These are phyloP conservation scores for Gossypium turneri DNA, from an alignment of 345 rosid genomes.

Conservation along the genomic window DNA sequence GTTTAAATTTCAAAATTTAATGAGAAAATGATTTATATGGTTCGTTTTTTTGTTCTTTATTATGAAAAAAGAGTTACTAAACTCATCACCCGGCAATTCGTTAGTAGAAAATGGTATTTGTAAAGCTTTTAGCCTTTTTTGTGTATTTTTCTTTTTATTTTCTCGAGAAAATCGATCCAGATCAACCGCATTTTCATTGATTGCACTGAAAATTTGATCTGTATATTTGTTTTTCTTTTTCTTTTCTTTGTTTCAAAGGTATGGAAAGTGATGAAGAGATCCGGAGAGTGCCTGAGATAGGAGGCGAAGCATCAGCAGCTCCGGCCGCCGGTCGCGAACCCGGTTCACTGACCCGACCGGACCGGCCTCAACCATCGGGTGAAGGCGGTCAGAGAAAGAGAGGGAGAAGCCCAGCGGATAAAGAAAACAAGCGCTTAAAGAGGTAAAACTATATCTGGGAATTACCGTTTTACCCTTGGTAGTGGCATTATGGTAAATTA, in stretches of 20 bases:
- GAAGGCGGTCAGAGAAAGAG: slow-evolving; percentile 67
- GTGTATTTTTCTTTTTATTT: slow-evolving; percentile 13
- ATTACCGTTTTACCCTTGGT: background rate
- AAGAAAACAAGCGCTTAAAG: slow-evolving; percentile 54
- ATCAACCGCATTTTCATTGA: slow-evolving; percentile 24
- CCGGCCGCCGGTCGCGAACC: slow-evolving; percentile 42
- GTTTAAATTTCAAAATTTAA: too few species aligned
- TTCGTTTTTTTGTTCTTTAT: too few species aligned
- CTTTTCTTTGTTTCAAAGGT: slow-evolving; percentile 31
- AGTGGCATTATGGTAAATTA: slow-evolving; percentile 17
- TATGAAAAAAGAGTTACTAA: too few species aligned
- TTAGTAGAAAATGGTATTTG: background rate
- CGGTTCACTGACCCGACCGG: slow-evolving; percentile 41
- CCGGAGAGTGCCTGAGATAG: slow-evolving; percentile 86
- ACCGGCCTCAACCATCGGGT: slow-evolving; percentile 43
- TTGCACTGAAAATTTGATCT: background rate
- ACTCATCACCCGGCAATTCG: background rate
- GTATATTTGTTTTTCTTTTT: background rate
- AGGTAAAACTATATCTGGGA: slow-evolving; percentile 37
- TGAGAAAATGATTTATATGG: too few species aligned
- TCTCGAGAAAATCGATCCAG: slow-evolving; percentile 21
- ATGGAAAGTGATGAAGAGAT: slow-evolving; percentile 98
- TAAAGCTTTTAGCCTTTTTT: slow-evolving; percentile 13
- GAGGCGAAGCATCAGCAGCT: slow-evolving; percentile 54
- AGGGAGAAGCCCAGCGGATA: slow-evolving; percentile 87